Evolutionary conservation across 768 basidiomycete species (phyloP).

Genomic region (Lenzites betulinus): DNA sequence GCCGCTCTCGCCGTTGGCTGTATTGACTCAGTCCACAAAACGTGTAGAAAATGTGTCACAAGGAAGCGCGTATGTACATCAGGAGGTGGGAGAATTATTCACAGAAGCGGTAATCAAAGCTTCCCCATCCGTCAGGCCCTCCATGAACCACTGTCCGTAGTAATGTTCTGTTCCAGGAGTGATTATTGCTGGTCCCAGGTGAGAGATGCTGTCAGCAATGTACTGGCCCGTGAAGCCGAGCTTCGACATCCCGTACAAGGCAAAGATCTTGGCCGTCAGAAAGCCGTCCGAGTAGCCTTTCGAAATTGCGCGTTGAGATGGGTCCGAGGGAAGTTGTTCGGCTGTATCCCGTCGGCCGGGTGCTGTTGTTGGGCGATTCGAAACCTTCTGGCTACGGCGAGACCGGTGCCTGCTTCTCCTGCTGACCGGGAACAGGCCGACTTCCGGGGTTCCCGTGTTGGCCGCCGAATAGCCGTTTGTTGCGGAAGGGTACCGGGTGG

Average conservation of each 20-base stretch:
- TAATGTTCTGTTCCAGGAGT: slow-evolving; percentile 41
- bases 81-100: background rate
- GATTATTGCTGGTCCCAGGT: slow-evolving; percentile 40
- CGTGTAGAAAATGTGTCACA: background rate
- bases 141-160: slow-evolving; percentile 49
- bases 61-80: background rate
- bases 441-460: background rate
- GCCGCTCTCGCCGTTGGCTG: background rate
- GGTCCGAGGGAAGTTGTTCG: slow-evolving; percentile 3
- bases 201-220: slow-evolving; percentile 47
- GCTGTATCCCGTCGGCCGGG: background rate
- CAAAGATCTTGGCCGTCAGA: slow-evolving; percentile 56
- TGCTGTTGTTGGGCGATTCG: background rate
- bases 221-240: slow-evolving; percentile 66
- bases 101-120: slow-evolving; percentile 8
- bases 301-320: slow-evolving; percentile 30
- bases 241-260: slow-evolving; percentile 45
- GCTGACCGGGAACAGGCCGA: slow-evolving; percentile 2
- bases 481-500: background rate
- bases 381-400: background rate
- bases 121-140: slow-evolving; percentile 52
- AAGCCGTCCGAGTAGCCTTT: slow-evolving; percentile 65
- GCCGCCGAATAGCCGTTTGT: background rate
- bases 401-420: background rate
- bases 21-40: background rate